phyloP scores from a whole-genome alignment of 2,329 filamentous ascomycete genomes.

The Sporothrix brasiliensis region DNA sequence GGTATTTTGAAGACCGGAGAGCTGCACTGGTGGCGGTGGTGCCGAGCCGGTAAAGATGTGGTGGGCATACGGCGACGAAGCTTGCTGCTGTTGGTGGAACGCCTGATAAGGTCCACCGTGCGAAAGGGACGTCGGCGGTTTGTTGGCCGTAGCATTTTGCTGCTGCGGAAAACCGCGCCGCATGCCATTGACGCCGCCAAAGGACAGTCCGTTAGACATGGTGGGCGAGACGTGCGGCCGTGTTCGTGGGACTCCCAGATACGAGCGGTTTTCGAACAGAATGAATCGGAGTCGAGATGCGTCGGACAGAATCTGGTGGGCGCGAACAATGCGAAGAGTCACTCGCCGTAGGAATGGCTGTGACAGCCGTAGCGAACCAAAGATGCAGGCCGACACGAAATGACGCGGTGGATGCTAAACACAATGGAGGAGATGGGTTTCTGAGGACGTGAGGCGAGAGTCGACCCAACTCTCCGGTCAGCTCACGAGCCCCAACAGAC shows the following conservation, averaged over 20 bases:
- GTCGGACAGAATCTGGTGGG: not conserved
- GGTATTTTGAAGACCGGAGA: slow-evolving; percentile 54
- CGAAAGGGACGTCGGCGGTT: slow-evolving; percentile 55
- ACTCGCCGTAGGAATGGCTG: not conserved
- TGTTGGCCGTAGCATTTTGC: slow-evolving; percentile 52
- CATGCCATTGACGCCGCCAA: slow-evolving; percentile 50
- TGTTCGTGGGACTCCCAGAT: not conserved
- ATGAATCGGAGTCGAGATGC: slow-evolving; percentile 25
- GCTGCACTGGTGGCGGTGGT: slow-evolving; percentile 52
- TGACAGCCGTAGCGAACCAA: not conserved
- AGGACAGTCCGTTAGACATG: slow-evolving; percentile 55
- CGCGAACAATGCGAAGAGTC: not conserved
- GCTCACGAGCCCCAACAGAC: slow-evolving; percentile 23
- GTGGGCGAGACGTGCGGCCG: slow-evolving; percentile 32
- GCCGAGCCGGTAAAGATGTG: slow-evolving; percentile 56
- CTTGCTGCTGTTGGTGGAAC: slow-evolving; percentile 50
- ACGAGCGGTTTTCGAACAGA: slow-evolving; percentile 7
- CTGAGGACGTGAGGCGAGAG: not conserved
- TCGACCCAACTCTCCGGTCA: slow-evolving; percentile 15
- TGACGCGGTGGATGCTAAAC: slow-evolving; percentile 10
- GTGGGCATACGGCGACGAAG: slow-evolving; percentile 52
- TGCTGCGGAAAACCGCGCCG: slow-evolving; percentile 50
- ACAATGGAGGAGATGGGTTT: not conserved
- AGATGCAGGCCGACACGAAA: slow-evolving; percentile 1
- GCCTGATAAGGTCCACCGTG: slow-evolving; percentile 60